These are phyloP conservation scores for Ceratobasidium sp. DNA, from an alignment of 1,284 basidiomycete species.

Conservation along the genomic window DNA sequence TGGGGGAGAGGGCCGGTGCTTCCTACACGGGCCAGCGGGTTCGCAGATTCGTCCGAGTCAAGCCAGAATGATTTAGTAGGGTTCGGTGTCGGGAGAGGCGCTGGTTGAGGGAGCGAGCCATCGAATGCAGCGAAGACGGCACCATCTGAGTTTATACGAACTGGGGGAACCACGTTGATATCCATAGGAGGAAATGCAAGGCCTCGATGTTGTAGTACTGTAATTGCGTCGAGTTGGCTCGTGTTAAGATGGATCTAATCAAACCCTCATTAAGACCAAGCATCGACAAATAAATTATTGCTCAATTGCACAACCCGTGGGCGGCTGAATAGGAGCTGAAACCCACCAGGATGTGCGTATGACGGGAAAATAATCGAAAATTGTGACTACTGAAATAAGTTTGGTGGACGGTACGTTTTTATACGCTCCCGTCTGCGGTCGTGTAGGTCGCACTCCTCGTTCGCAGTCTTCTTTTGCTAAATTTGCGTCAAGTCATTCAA, in stretches of 20 bases:
- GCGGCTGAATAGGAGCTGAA: no score
- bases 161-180: not conserved
- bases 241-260: conserved; percentile 1
- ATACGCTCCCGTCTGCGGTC: no score
- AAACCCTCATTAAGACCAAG: not conserved
- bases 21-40: conserved; percentile 74
- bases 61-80: conserved; percentile 80
- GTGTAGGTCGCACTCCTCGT: no score
- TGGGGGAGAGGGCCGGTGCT: conserved; percentile 69
- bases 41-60: conserved; percentile 66
- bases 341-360: no score
- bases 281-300: no score
- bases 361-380: no score
- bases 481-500: no score
- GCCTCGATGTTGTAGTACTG: not conserved
- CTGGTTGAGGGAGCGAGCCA: not conserved
- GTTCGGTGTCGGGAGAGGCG: conserved; percentile 67
- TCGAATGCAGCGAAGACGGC: conserved; percentile 31
- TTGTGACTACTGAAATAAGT: no score
- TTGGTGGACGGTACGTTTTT: no score
- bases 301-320: no score
- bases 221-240: not conserved
- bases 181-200: not conserved
- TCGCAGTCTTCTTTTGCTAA: no score
- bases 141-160: conserved; percentile 26